A percentile compares a stretch with the other conserved stretches of the same genome.
Conservation (phyloP, 192 early-diverging fungal genomes). For the Oehlia diaphana region DNA sequence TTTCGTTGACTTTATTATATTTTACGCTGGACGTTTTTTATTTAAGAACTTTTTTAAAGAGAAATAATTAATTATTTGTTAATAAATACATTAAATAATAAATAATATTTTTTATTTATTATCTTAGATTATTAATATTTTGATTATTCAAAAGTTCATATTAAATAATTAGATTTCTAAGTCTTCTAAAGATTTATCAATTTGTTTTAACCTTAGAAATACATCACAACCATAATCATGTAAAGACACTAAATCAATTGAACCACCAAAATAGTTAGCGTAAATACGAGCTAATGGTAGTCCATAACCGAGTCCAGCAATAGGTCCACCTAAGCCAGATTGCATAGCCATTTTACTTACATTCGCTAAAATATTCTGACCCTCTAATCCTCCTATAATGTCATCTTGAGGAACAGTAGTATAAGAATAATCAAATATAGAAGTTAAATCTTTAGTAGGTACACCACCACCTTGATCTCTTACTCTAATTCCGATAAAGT, state of each 20-base stretch:
- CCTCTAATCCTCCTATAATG: conserved; percentile 25
- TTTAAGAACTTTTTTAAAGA: too few species aligned
- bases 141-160: not conserved
- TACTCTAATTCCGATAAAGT: conserved; percentile 82
- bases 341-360: conserved; percentile 82
- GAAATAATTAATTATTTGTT: too few species aligned
- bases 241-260: conserved; percentile 78
- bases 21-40: too few species aligned
- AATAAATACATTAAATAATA: too few species aligned
- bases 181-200: conserved; percentile 61
- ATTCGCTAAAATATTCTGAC: conserved; percentile 63
- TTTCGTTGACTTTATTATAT: too few species aligned
- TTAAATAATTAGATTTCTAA: conserved; percentile 49
- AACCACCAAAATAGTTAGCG: conserved; percentile 92
- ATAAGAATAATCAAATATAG: conserved; percentile 92
- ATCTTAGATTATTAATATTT: too few species aligned
- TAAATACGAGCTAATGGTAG: conserved; percentile 87
- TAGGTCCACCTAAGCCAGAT: conserved; percentile 88
- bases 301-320: conserved; percentile 68
- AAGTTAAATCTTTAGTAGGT: conserved; percentile 65
- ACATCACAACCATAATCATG: conserved; percentile 91
- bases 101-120: too few species aligned
- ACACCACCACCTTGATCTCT: conserved; percentile 94
- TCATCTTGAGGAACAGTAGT: conserved; percentile 78
- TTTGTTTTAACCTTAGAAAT: conserved; percentile 86